Conservation (phyloP, 257 asterid genomes). For the Nicotiana obtusifolia region DNA sequence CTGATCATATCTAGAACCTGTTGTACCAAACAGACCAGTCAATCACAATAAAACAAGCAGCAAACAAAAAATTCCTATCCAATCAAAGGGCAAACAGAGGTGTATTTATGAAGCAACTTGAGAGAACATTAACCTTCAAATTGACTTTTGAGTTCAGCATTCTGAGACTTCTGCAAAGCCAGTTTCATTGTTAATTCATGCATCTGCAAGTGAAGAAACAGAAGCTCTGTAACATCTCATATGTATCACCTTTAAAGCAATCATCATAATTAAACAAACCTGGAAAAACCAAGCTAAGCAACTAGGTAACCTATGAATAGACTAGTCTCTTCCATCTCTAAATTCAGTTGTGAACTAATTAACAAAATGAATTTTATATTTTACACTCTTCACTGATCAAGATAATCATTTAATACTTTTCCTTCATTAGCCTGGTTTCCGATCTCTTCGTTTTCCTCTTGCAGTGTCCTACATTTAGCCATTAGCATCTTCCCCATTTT, state of each 20-base stretch:
- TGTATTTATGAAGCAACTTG: neutral
- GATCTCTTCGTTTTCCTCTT: slow-evolving; percentile 95
- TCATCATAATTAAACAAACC: neutral
- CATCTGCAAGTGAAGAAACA: slow-evolving; percentile 39
- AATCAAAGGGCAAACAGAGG: neutral
- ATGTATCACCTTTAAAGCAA: neutral
- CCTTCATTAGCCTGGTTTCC: slow-evolving; percentile 99
- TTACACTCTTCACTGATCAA: neutral
- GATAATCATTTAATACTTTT: slow-evolving; percentile 47
- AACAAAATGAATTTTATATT: neutral
- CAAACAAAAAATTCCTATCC: neutral
- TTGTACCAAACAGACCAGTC: neutral
- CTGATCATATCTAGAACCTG: neutral
- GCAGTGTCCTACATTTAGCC: slow-evolving; percentile 94
- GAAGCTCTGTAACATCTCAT: neutral
- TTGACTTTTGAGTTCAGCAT: slow-evolving; percentile 68
- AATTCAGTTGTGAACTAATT: neutral
- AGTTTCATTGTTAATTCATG: slow-evolving; percentile 87
- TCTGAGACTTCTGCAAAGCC: slow-evolving; percentile 74
- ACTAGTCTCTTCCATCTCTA: neutral
- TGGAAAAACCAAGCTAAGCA: neutral
- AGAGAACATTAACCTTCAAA: slow-evolving; percentile 57
- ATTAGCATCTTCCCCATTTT: slow-evolving; percentile 94
- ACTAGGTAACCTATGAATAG: neutral
- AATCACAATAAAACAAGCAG: neutral